Percentiles rank a stretch among this genome's conserved stretches.
These are phyloP conservation scores for Trametes versicolor DNA, from an alignment of 1,284 basidiomycete genomes.

Conservation along the genomic window DNA sequence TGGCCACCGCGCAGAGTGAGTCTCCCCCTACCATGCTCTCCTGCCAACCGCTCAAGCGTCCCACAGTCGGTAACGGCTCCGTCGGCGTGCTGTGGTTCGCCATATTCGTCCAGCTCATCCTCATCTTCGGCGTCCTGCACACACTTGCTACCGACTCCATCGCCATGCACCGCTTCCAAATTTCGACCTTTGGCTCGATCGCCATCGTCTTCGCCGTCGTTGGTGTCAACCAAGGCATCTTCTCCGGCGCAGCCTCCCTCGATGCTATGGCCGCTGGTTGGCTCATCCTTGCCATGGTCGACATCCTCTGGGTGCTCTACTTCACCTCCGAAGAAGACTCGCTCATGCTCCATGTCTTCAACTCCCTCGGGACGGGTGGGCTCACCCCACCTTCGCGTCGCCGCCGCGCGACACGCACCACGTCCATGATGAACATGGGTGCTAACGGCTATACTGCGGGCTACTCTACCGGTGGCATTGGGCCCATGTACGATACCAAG, in stretches of 20 bases:
- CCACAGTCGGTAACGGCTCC: conserved; percentile 50
- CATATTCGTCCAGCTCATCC: conserved; percentile 87
- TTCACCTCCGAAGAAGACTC: conserved; percentile 97
- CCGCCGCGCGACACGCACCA: conserved; percentile 61
- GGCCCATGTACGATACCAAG: conserved; percentile 70
- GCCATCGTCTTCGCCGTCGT: conserved; percentile 88
- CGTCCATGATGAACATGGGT: conserved; percentile 72
- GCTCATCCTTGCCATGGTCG: conserved; percentile 89
- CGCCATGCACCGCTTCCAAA: conserved; percentile 87
- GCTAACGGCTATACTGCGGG: conserved; percentile 74
- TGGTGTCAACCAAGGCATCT: conserved; percentile 79
- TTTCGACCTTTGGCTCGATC: conserved; percentile 88
- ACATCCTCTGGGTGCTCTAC: conserved; percentile 96
- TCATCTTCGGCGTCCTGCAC: conserved; percentile 84
- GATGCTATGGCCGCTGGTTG: conserved; percentile 93
- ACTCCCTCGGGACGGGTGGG: conserved; percentile 86
- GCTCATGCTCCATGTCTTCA: conserved; percentile 84
- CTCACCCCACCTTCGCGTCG: conserved; percentile 82
- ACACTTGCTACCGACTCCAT: conserved; percentile 88
- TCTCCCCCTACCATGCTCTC: conserved; percentile 28
- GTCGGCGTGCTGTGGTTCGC: conserved; percentile 91
- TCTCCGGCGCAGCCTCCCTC: conserved; percentile 58
- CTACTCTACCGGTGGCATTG: conserved; percentile 59
- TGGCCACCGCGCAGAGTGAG: conserved; percentile 73
- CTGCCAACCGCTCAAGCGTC: conserved; percentile 27